Conservation (phyloP, 768 basidiomycete genomes). For the Auricularia sp. region DNA sequence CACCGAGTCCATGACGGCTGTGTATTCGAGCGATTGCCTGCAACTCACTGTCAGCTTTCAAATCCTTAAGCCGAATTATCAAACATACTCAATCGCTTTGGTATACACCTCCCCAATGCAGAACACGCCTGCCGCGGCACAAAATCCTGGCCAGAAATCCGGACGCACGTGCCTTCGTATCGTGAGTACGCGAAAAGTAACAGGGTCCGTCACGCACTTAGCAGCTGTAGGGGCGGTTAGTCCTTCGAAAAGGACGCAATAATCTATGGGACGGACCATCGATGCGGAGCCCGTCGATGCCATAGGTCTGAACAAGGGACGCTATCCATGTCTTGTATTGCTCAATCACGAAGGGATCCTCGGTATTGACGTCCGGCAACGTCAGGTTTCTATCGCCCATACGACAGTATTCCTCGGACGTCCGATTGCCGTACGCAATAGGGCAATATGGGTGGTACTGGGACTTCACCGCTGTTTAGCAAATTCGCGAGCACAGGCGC, state of each 20-base stretch:
- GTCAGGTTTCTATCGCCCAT: conserved; percentile 67
- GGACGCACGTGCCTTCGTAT: conserved; percentile 51
- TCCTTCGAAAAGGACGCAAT: background rate
- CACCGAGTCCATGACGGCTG: conserved; percentile 43
- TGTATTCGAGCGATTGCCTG: background rate
- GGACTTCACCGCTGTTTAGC: conserved; percentile 28
- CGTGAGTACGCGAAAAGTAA: conserved; percentile 15
- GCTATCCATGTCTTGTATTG: conserved; percentile 62
- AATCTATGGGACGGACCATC: conserved; percentile 37
- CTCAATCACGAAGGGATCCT: conserved; percentile 49
- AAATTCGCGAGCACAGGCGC: background rate
- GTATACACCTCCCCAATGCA: conserved; percentile 77
- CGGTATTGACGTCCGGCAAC: conserved; percentile 71
- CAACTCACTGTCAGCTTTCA: background rate
- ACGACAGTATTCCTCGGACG: conserved; percentile 72
- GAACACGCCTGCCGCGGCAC: conserved; percentile 66
- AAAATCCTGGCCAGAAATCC: conserved; percentile 70
- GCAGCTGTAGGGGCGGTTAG: conserved; percentile 17
- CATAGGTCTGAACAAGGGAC: conserved; percentile 56
- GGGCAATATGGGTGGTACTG: conserved; percentile 74
- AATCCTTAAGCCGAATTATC: background rate
- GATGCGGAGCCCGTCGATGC: conserved; percentile 80
- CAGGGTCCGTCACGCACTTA: conserved; percentile 18
- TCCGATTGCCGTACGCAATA: conserved; percentile 59
- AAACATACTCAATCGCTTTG: conserved; percentile 37